Percentiles rank a stretch among this genome's conserved stretches.
Conservation (phyloP, 169 alveolate species). For the Theileria parva region DNA sequence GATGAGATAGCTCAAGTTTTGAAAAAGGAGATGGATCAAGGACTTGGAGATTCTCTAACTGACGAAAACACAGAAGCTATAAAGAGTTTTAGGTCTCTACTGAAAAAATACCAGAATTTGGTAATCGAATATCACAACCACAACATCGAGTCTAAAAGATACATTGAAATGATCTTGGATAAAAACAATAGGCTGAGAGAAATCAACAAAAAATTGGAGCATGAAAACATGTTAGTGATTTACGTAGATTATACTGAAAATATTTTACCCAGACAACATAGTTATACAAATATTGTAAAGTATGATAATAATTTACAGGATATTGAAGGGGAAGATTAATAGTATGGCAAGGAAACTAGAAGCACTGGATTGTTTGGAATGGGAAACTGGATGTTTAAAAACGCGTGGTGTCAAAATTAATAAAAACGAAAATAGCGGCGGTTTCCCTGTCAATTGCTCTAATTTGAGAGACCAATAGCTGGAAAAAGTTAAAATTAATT, state of each 20-base stretch:
- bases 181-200: slow-evolving; percentile 28
- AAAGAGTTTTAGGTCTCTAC: slow-evolving; percentile 41
- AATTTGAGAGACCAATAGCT: neutral
- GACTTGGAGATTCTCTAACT: neutral
- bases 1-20: neutral
- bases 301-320: neutral
- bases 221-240: neutral
- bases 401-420: neutral
- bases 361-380: neutral
- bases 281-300: neutral
- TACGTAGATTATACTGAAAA: neutral
- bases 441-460: neutral
- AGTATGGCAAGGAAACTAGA: slow-evolving; percentile 19
- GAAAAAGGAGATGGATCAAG: neutral
- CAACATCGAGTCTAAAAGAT: slow-evolving; percentile 19
- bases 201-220: slow-evolving; percentile 29
- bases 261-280: neutral
- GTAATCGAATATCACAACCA: slow-evolving; percentile 41
- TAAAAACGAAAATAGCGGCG: neutral
- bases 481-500: neutral
- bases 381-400: neutral
- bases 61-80: slow-evolving; percentile 18
- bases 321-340: neutral
- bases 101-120: slow-evolving; percentile 54
- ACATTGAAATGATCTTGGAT: slow-evolving; percentile 8